A percentile compares a stretch with the other conserved stretches of the same genome.
These are phyloP conservation scores for Chaetoceros muelleri DNA, from an alignment of 108 stramenopile genomes.

Conservation along the genomic window DNA sequence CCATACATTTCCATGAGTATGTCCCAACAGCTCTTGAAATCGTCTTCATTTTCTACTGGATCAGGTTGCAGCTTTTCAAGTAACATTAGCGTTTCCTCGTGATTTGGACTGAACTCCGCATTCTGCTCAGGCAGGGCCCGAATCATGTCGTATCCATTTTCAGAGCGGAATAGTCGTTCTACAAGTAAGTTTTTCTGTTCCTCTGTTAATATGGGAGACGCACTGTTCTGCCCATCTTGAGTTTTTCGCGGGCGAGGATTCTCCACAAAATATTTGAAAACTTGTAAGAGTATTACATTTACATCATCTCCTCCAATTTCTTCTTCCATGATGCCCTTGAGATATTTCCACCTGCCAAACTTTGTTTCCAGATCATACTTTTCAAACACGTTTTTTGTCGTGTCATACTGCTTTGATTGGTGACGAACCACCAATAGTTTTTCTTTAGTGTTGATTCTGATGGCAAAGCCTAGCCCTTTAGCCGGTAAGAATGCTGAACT, in stretches of 20 bases:
- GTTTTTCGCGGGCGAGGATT: neutral
- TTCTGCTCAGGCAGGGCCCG: neutral
- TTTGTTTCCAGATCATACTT: neutral
- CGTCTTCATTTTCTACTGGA: neutral
- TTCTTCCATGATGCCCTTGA: neutral
- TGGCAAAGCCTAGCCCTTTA: too few species aligned
- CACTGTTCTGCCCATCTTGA: neutral
- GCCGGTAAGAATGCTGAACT: too few species aligned
- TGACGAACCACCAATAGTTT: too few species aligned
- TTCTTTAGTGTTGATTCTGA: too few species aligned
- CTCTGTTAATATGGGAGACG: neutral
- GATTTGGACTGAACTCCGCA: neutral
- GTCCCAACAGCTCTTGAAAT: neutral
- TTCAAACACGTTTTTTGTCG: too few species aligned
- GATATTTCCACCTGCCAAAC: neutral
- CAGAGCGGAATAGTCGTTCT: neutral
- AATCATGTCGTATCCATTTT: neutral
- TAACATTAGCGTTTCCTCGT: neutral
- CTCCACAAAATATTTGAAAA: neutral
- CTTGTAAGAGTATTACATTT: neutral
- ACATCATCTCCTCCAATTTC: neutral
- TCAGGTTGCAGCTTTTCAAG: neutral
- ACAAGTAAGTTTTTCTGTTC: neutral
- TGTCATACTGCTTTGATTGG: too few species aligned
- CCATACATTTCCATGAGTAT: neutral